phyloP scores from a whole-genome alignment of 2,329 filamentous ascomycete species.

The Fusarium citri region DNA sequence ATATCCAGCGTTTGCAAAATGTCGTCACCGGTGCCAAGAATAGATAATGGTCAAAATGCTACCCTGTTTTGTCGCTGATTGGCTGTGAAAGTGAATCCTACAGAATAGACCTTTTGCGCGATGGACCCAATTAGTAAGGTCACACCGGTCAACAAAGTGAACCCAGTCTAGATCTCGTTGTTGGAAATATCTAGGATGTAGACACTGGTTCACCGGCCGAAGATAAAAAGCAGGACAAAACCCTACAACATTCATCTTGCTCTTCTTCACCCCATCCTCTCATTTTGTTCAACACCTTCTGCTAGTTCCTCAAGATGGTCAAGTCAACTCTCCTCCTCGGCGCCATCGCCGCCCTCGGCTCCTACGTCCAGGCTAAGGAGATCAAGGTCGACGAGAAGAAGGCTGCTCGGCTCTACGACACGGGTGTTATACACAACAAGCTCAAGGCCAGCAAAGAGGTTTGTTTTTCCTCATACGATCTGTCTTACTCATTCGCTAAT shows the following conservation, averaged over 20 bases:
- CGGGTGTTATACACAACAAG: constrained; percentile 35
- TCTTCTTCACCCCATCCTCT: neutral
- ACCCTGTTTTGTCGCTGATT: constrained; percentile 3
- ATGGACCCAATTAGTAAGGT: neutral
- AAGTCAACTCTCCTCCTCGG: constrained; percentile 29
- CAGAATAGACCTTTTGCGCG: neutral
- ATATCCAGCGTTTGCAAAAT: neutral
- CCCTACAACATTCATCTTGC: rapidly evolving
- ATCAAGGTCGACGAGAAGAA: constrained; percentile 29
- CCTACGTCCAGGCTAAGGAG: constrained; percentile 33
- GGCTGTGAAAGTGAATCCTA: neutral
- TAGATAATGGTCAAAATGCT: constrained; percentile 8
- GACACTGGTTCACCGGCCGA: too few relatives aligned
- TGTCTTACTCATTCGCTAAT: neutral
- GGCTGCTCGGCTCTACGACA: constrained; percentile 33
- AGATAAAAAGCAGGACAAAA: neutral
- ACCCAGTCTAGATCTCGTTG: neutral
- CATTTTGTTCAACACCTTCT: neutral
- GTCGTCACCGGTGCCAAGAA: constrained; percentile 28
- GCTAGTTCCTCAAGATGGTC: constrained; percentile 28
- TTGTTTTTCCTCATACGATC: neutral
- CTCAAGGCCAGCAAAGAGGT: constrained; percentile 36
- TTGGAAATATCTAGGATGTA: too few relatives aligned
- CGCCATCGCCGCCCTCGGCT: constrained; percentile 15
- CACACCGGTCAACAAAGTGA: neutral